Percentiles rank a stretch among this genome's conserved stretches.
Evolutionary conservation across 2,329 filamentous ascomycete genomes (phyloP).

Genomic region (Aspergillaceae sp.): DNA sequence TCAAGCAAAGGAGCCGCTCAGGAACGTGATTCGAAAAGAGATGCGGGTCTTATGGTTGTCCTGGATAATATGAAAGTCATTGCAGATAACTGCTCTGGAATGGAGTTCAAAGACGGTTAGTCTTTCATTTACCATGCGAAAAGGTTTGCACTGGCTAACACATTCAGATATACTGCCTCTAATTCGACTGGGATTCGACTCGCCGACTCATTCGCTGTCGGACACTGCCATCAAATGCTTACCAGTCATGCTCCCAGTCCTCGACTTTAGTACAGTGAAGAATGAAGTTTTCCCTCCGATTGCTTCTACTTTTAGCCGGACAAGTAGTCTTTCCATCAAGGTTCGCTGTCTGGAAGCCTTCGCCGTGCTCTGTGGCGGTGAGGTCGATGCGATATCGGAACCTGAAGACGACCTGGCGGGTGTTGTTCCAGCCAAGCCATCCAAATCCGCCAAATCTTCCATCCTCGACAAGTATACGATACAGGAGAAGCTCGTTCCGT

Average conservation of each 20-base stretch:
- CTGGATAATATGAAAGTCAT: conserved; percentile 73
- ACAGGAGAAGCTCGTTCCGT: conserved; percentile 90
- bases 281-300: conserved; percentile 93
- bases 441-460: conserved; percentile 59
- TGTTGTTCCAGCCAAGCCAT: conserved; percentile 41
- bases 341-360: conserved; percentile 86
- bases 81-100: conserved; percentile 72
- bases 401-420: conserved; percentile 67
- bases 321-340: conserved; percentile 89
- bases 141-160: conserved; percentile 11
- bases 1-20: conserved; percentile 27
- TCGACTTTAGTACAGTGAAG: conserved; percentile 95
- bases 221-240: conserved; percentile 75
- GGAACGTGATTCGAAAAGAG: conserved; percentile 73
- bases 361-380: conserved; percentile 77
- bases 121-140: conserved; percentile 9
- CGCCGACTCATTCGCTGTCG: conserved; percentile 77
- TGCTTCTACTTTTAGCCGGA: conserved; percentile 81
- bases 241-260: conserved; percentile 69
- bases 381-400: conserved; percentile 39
- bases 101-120: conserved; percentile 87
- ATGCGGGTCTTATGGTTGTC: conserved; percentile 84
- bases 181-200: conserved; percentile 73
- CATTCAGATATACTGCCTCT: conserved; percentile 73
- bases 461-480: conserved; percentile 96